Conservation (phyloP, 1,284 basidiomycete genomes). For the Cryptococcus neoformans region DNA sequence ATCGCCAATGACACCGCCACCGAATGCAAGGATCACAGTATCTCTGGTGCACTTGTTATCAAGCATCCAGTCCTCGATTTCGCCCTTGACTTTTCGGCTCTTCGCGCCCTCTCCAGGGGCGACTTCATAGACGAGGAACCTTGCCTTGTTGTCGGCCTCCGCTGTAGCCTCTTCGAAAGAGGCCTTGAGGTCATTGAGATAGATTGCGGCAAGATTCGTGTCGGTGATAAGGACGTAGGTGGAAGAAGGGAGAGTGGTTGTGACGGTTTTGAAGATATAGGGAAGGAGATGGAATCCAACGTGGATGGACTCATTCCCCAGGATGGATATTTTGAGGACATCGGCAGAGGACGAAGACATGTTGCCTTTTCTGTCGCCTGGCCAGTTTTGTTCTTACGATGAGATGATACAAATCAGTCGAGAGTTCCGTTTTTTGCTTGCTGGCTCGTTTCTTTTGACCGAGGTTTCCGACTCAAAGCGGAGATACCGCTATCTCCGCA, state of each 20-base stretch:
- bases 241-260: constrained; percentile 71
- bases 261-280: constrained; percentile 78
- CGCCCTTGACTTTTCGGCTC: constrained; percentile 84
- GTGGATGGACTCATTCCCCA: constrained; percentile 83
- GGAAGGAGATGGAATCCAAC: constrained; percentile 86
- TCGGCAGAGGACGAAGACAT: constrained; percentile 29
- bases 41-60: constrained; percentile 86
- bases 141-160: constrained; percentile 50
- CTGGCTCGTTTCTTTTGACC: too few species aligned
- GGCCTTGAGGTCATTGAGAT: constrained; percentile 64
- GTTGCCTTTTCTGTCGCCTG: not conserved
- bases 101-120: constrained; percentile 92
- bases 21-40: constrained; percentile 88
- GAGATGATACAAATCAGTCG: too few species aligned
- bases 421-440: too few species aligned
- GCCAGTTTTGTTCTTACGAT: not conserved
- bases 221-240: constrained; percentile 94
- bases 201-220: constrained; percentile 76
- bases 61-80: constrained; percentile 91
- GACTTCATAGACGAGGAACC: constrained; percentile 77
- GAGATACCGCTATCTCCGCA: too few species aligned
- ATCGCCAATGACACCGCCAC: constrained; percentile 96
- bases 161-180: constrained; percentile 61
- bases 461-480: too few species aligned
- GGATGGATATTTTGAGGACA: constrained; percentile 66